Conservation (phyloP, 495 filamentous ascomycete species). For the Penicillium goetzii region DNA sequence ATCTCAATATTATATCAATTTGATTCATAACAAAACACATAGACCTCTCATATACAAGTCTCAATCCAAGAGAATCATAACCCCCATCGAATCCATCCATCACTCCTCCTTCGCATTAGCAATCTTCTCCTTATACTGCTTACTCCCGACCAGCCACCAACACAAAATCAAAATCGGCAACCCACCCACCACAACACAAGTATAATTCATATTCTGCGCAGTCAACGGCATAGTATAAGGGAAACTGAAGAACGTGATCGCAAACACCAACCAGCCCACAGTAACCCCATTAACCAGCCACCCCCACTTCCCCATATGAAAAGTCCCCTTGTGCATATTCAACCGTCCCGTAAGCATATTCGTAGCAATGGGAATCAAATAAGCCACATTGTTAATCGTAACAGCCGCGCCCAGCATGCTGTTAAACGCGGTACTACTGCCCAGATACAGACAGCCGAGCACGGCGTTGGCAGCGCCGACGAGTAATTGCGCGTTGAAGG, state of each 20-base stretch:
- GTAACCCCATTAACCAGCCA: conserved; percentile 5
- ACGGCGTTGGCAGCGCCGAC: neutral
- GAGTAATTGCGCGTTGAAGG: conserved; percentile 9
- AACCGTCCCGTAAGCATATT: neutral
- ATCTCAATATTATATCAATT: neutral
- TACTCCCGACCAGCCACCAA: conserved; percentile 11
- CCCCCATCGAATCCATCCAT: neutral
- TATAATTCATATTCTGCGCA: conserved; percentile 11
- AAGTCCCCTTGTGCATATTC: conserved; percentile 6
- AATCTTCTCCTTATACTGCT: conserved; percentile 11
- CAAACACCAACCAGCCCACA: conserved; percentile 6
- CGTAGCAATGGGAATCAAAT: conserved; percentile 7
- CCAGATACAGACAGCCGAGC: conserved; percentile 3
- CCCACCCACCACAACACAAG: conserved; percentile 3
- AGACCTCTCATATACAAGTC: neutral
- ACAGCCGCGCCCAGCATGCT: conserved; percentile 9
- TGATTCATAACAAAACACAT: neutral
- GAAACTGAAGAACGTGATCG: conserved; percentile 7
- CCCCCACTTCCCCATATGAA: conserved; percentile 1
- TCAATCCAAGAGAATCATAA: neutral
- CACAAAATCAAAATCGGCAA: conserved; percentile 1
- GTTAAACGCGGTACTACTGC: conserved; percentile 10
- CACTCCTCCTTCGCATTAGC: conserved; percentile 9
- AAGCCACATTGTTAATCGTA: conserved; percentile 10
- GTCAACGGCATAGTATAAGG: conserved; percentile 11